A percentile compares a stretch with the other conserved stretches of the same genome.
phyloP scores from a whole-genome alignment of 169 alveolate genomes.

The Eimeria maxima region DNA sequence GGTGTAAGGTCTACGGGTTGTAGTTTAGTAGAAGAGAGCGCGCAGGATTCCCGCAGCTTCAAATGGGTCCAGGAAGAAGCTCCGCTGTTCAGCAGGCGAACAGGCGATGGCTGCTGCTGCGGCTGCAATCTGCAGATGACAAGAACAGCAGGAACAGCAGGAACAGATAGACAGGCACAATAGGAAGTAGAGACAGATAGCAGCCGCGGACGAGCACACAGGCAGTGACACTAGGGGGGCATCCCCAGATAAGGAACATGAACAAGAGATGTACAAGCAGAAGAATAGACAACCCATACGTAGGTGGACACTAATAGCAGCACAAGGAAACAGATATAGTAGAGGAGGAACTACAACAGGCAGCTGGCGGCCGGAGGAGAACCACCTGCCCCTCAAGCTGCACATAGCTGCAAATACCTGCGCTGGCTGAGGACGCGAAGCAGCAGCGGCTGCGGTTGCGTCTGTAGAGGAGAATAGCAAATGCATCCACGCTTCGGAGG shows the following conservation, averaged over 20 bases:
- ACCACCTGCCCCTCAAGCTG: not conserved
- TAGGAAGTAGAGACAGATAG: not conserved
- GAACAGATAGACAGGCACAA: not conserved
- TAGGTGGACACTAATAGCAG: not conserved
- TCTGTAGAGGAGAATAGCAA: not conserved
- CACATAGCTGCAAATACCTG: conserved; percentile 45
- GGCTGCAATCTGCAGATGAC: conserved; percentile 1
- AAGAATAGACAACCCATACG: not conserved
- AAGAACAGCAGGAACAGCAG: not conserved
- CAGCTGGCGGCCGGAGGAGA: too few relatives aligned
- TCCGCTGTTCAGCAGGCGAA: conserved; percentile 55
- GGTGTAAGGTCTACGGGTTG: not conserved
- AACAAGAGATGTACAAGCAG: not conserved
- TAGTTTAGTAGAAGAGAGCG: not conserved
- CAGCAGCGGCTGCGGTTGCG: not conserved
- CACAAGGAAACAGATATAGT: not conserved
- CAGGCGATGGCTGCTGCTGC: conserved; percentile 14
- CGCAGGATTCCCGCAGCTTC: conserved; percentile 57
- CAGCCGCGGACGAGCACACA: too few relatives aligned
- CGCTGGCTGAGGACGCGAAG: conserved; percentile 44
- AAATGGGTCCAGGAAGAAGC: conserved; percentile 41
- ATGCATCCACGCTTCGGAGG: conserved; percentile 49
- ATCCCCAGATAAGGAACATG: not conserved
- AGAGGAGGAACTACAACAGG: too few relatives aligned
- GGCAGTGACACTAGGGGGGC: not conserved